Base-by-base conservation (phyloP, 2,329 filamentous ascomycete species). In the Pseudocercospora crystallina region DNA sequence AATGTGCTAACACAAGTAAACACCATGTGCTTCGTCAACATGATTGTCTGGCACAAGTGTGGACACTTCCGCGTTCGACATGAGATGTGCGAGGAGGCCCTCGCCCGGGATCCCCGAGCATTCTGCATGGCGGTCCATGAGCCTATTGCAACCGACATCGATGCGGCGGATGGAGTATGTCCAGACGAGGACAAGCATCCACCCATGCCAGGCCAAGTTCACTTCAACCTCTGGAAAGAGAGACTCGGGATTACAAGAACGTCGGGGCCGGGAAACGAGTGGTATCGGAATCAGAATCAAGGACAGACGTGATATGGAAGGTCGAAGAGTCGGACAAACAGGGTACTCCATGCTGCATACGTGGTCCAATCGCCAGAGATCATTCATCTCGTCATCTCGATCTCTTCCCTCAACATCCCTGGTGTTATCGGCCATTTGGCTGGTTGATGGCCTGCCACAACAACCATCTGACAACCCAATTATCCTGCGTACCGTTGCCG, bases 381-480 rank as follows among this genome's bases (percentile, higher is more conserved):
- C 20, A 7, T 3, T 26, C 20, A 26, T 26, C 20, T 26, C 7
- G 4, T 26, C 20, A 26, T 26, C 20, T 26, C 20, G 20, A 26
- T 26, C n/a, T 13, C 39, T 14, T 42, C 39, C 26, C 26, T 14
- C 39, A n/a, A 13, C 29, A 10, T 20, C 20, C 20, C 20, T 15
- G 15, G 11, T 15, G 9, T 34, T 41, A 55, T 13, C 37, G 26
- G 9, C 49, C 53, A 33, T 52, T 56, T 12, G 53, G 49, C 32
- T 47, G 45, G 40, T 49, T 46, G 20, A 56, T 52, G 8, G 49
- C 49, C 29, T 76, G 73, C 73, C 73, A 77, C 8, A 77, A 63
- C 43, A 72, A 69, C 74, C 74, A 77, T 20, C 69, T 65, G 12
- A 73, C 73, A 33, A 76, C 70, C 74, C 74, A 76, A 47, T 76